These are phyloP conservation scores for Trichophyton rubrum DNA, from an alignment of 2,329 filamentous ascomycete species.

Conservation along the genomic window DNA sequence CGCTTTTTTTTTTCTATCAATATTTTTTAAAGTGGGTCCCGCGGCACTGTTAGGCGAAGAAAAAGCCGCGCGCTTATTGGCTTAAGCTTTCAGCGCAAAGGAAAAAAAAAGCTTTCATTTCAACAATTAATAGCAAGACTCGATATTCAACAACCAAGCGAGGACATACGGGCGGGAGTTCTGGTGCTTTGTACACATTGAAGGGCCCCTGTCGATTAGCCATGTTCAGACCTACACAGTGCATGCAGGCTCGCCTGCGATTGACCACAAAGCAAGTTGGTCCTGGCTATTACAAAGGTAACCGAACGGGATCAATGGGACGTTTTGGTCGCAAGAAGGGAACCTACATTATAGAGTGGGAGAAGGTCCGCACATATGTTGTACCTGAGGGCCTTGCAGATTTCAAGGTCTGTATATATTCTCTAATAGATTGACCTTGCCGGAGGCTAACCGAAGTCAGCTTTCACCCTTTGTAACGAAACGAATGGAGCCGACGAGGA, in stretches of 20 bases:
- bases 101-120: not conserved
- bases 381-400: constrained; percentile 56
- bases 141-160: not conserved
- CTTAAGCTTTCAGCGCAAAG: not conserved
- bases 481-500: constrained; percentile 28
- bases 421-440: not conserved
- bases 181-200: not conserved
- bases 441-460: constrained; percentile 15
- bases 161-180: not conserved
- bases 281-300: constrained; percentile 96
- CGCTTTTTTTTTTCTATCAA: not conserved
- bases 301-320: constrained; percentile 76
- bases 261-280: constrained; percentile 89
- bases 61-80: not conserved
- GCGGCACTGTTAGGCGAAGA: not conserved
- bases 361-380: constrained; percentile 81
- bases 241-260: constrained; percentile 58
- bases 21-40: constrained; percentile 3
- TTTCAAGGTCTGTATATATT: constrained; percentile 50
- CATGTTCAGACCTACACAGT: constrained; percentile 34
- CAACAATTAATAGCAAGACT: not conserved
- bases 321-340: constrained; percentile 48
- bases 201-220: constrained; percentile 9
- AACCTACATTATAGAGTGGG: constrained; percentile 64
- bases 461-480: constrained; percentile 37